phyloP scores from a whole-genome alignment of 306 rosid species.

The Cucumis melo region DNA sequence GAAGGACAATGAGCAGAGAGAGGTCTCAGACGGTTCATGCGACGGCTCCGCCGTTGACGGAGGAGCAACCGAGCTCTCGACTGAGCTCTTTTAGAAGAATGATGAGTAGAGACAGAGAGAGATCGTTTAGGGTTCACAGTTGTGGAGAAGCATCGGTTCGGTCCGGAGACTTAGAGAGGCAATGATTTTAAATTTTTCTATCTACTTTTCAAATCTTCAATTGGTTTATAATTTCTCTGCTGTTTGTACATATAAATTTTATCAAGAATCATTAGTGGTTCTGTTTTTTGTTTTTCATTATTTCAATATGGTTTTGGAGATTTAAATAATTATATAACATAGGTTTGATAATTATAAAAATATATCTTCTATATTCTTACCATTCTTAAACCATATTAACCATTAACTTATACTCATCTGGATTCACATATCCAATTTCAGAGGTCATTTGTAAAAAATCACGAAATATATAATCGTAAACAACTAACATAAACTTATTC shows the following conservation, averaged over 20 bases:
- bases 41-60: constrained; percentile 8
- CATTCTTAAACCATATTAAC: too few species aligned
- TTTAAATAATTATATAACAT: too few species aligned
- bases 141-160: constrained; percentile 6
- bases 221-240: neutral
- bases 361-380: too few species aligned
- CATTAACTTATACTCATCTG: too few species aligned
- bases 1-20: constrained; percentile 1
- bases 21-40: neutral
- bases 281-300: neutral
- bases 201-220: neutral
- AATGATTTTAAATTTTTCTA: neutral
- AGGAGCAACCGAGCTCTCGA: constrained; percentile 1
- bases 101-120: constrained; percentile 1
- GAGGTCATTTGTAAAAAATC: too few species aligned
- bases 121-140: constrained; percentile 2
- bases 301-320: neutral
- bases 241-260: neutral
- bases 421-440: too few species aligned
- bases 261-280: neutral
- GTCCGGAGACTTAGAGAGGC: constrained; percentile 1
- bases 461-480: too few species aligned
- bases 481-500: too few species aligned
- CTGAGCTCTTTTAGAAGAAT: constrained; percentile 7
- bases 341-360: too few species aligned